Conservation (phyloP, 768 basidiomycete species). For the Omphalotus guepiniiformis region DNA sequence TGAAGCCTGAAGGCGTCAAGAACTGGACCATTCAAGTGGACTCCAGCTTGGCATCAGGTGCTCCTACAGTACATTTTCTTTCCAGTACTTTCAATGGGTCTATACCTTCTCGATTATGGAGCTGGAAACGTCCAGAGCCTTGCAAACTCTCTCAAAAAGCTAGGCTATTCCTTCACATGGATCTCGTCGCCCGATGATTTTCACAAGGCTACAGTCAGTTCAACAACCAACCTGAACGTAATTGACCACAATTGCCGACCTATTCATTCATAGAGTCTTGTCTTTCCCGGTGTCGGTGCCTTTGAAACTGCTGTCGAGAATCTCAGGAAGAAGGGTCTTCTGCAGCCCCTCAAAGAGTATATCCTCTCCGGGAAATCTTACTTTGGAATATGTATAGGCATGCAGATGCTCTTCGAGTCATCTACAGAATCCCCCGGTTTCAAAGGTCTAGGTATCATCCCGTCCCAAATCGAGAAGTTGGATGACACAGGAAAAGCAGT, state of each 20-base stretch:
- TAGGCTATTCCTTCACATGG: conserved; percentile 90
- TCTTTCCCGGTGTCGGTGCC: conserved; percentile 96
- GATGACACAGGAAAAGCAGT: conserved; percentile 73
- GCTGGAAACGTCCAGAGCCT: conserved; percentile 93
- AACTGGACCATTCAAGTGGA: no score
- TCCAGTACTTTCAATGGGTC: conserved; percentile 34
- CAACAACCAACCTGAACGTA: conserved; percentile 10
- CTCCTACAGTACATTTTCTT: no score
- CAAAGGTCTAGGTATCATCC: conserved; percentile 80
- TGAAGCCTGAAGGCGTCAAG: no score
- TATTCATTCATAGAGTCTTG: conserved; percentile 60
- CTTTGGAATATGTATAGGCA: conserved; percentile 97
- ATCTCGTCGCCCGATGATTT: conserved; percentile 80
- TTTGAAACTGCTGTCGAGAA: conserved; percentile 86
- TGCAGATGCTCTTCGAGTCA: conserved; percentile 91
- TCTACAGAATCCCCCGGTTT: conserved; percentile 71
- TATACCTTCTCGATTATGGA: conserved; percentile 95
- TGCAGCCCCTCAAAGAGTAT: conserved; percentile 78
- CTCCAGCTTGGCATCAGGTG: no score
- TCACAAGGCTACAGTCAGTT: conserved; percentile 80
- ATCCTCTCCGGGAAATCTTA: conserved; percentile 87
- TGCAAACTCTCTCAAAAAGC: conserved; percentile 81
- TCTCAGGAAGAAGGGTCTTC: conserved; percentile 66
- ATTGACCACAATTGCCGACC: conserved; percentile 6
- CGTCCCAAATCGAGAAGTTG: conserved; percentile 76